These are phyloP conservation scores for Senna tora DNA, from an alignment of 306 rosid species.

Conservation along the genomic window DNA sequence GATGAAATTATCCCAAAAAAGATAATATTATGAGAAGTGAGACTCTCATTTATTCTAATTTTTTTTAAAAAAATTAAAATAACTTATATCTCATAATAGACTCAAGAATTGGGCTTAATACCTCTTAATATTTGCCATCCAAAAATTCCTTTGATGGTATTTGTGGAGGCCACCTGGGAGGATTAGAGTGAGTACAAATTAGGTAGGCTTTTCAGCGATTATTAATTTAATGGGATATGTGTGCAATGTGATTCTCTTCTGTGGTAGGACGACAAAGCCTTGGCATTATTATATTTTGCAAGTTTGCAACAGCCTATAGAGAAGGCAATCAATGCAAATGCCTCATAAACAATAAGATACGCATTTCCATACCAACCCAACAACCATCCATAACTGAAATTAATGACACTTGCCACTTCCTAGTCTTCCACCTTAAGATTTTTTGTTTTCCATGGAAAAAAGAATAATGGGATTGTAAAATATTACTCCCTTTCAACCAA, in stretches of 20 bases:
- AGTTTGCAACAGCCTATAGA: slow-evolving; percentile 15
- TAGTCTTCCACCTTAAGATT: slow-evolving; percentile 20
- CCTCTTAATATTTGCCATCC: too few species aligned
- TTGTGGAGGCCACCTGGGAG: slow-evolving; percentile 8
- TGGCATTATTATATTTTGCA: slow-evolving; percentile 18
- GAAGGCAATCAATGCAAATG: slow-evolving; percentile 27
- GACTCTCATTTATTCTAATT: too few species aligned
- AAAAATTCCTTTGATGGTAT: too few species aligned
- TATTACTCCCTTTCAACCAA: too few species aligned
- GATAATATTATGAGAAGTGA: too few species aligned
- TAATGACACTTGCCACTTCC: neutral
- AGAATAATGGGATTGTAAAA: too few species aligned
- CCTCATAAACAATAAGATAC: slow-evolving; percentile 5
- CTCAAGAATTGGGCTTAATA: too few species aligned
- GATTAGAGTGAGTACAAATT: slow-evolving; percentile 33
- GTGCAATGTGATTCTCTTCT: neutral
- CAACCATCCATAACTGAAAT: slow-evolving; percentile 30
- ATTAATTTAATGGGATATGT: neutral
- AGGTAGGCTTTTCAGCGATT: slow-evolving; percentile 16
- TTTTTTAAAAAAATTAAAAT: too few species aligned
- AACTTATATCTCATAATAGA: too few species aligned
- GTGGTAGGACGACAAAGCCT: neutral
- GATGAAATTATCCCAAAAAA: too few species aligned
- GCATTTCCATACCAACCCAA: slow-evolving; percentile 15
- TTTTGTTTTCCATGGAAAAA: neutral